A percentile compares a stretch with the other conserved stretches of the same genome.
Evolutionary conservation across 192 early-diverging fungal species (phyloP).

Genomic region (Coemansia sp.): DNA sequence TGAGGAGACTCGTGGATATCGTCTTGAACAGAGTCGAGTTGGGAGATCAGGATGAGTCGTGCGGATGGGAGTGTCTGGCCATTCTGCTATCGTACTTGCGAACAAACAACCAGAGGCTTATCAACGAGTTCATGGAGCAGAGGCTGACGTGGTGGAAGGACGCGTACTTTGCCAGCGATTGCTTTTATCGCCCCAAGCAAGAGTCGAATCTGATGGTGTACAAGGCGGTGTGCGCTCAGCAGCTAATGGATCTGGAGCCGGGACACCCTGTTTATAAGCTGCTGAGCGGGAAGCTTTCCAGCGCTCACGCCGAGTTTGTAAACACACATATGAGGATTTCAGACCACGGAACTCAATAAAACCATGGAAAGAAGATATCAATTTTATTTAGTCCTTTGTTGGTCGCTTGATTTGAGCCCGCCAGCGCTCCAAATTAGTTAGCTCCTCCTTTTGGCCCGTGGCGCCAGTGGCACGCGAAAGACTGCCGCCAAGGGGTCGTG

Average conservation of each 20-base stretch:
- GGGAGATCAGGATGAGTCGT: slow-evolving; percentile 15
- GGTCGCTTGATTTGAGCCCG: slow-evolving; percentile 45
- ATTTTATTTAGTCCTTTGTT: slow-evolving; percentile 8
- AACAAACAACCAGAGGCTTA: not conserved
- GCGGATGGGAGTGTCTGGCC: slow-evolving; percentile 28
- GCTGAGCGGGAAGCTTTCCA: slow-evolving; percentile 9
- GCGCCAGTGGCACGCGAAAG: slow-evolving; percentile 17
- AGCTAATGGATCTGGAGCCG: slow-evolving; percentile 12
- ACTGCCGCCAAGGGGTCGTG: slow-evolving; percentile 18
- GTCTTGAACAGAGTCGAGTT: slow-evolving; percentile 33
- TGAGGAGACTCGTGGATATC: slow-evolving; percentile 9
- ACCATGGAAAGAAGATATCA: not conserved
- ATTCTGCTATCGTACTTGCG: not conserved
- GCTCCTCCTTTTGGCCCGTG: slow-evolving; percentile 33
- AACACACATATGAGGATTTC: slow-evolving; percentile 6
- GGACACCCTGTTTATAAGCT: slow-evolving; percentile 21
- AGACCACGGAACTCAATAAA: not conserved
- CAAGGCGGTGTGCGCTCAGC: slow-evolving; percentile 29
- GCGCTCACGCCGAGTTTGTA: slow-evolving; percentile 14
- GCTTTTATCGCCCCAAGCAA: not conserved
- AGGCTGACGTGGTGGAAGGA: slow-evolving; percentile 32
- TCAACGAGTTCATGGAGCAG: slow-evolving; percentile 11
- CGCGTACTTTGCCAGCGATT: slow-evolving; percentile 15
- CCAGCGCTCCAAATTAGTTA: slow-evolving; percentile 49
- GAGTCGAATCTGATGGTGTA: slow-evolving; percentile 8